Evolutionary conservation across 306 rosid species (phyloP), one percentile per base, ranked within the genome.

Genomic region (Mimosa pudica): DNA sequence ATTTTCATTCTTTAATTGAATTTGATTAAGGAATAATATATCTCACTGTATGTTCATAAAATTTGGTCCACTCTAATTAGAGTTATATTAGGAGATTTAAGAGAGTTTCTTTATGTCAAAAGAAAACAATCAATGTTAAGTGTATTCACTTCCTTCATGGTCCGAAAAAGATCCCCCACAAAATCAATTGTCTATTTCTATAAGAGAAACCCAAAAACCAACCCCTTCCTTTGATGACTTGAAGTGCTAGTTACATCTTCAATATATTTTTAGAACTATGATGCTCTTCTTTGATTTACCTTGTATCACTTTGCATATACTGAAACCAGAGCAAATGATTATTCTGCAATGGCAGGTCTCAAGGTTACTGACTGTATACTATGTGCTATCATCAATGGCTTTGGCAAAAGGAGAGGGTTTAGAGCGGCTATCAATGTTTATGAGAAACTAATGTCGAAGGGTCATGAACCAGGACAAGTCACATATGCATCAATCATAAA

Each of bases 381-480:
- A 71, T 92, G 92, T 49, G 87, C 95, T 79, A 83, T 90, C 70
- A 77, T 92, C 62, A 92, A 86, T 77, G 91, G 93, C 47, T 92
- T 84, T 71, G 78, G 89, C 66, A 86, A 79, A 78, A 89, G 73
- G 51, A 86, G 88, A 62, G 87, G 95, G 13, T 86, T 86, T 76
- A 30, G 24, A 10, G 83, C 89, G 16, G 88, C 92, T 0, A 77
- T 76, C 51, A 73, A 36, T 7, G 91, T 79, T 68, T 92, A 48
- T 7, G 88, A 92, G 79, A 48, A 80, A 58, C 80, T 92, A 58
- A 24, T 85, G 69, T 57, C 41, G 1, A 49, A 86, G 36, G 93
- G 93, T 2, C 88, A 89, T 57, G 89, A 90, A 54, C 86, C 93
- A 0, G 97, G 95, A 66, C 95, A 92, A 73, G 95, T 92, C 75